Evolutionary conservation across 2,329 filamentous ascomycete genomes (phyloP), one percentile per base, ranked within the genome.

Genomic region (Lomentospora prolificans): DNA sequence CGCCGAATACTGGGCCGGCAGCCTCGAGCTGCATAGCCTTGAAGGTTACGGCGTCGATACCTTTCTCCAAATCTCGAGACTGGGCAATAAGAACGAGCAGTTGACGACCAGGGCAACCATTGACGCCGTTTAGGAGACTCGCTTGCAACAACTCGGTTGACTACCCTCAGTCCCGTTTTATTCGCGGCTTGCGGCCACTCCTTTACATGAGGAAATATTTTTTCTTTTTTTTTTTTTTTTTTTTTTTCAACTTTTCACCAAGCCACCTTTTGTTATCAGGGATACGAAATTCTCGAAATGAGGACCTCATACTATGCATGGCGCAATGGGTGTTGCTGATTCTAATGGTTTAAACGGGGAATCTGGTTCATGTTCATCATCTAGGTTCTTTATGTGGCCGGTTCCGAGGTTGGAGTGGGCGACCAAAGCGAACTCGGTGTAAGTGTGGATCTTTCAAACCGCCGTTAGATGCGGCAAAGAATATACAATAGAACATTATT

Each of bases 41-140:
- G 92, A 96, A 66, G 95, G 94, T 0, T 97, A 96, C 67, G 94
- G 94, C 12, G 90, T 95, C 5, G 94, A 99, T 72, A 91, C 89
- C 0, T 99, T 99, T 66, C 72, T 99, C 60, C 91, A 97, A 67
- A 96, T 99, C 58, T 95, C 90, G 4, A 95, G 95, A 68, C 76
- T 99, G 57, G 94, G 94, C 19, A 99, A 99, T 69, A 96, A 96
- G 77, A 96, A 97, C 66, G 94, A 99, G 74, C 90, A 95, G 69
- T 76, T 99, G 59, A 90, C 80, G 2, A 90, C 83, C 27, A 76
- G 87, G 64, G 87, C 87, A 25, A 83, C 79, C 60, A 89, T 91
- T 77, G 87, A 91, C 69, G 85, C 86, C 19, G 80, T 91, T 10
- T 89, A 75, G 63, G 25, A 22, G 39, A 17, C 19, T 44, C 25